Evolutionary conservation across 1,284 basidiomycete species (phyloP).

Genomic region (Chalciporus sp.): DNA sequence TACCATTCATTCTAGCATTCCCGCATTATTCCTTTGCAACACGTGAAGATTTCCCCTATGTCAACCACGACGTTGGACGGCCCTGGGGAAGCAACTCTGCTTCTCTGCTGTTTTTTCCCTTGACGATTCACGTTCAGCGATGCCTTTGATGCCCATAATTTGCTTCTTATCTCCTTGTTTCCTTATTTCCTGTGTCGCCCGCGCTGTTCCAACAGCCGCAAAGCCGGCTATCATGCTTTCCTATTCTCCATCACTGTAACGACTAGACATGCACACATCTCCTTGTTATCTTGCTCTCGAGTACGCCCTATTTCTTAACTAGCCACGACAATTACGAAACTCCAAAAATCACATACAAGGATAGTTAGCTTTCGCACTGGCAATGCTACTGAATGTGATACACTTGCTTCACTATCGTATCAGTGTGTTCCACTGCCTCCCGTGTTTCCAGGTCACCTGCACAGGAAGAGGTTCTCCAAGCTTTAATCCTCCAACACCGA

Average conservation of each 20-base stretch:
- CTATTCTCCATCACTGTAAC: conserved; percentile 52
- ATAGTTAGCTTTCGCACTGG: conserved; percentile 5
- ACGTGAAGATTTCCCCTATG: conserved; percentile 20
- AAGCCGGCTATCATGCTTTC: conserved; percentile 26
- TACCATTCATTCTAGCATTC: conserved; percentile 33
- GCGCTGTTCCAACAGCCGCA: conserved; percentile 25
- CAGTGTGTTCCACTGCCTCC: background rate
- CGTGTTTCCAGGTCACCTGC: conserved; percentile 1
- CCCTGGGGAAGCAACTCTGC: conserved; percentile 13
- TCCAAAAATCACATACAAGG: conserved; percentile 23
- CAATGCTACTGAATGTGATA: conserved; percentile 19
- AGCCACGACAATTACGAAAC: conserved; percentile 15
- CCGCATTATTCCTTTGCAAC: conserved; percentile 20
- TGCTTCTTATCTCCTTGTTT: conserved; percentile 9
- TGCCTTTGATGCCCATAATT: conserved; percentile 30
- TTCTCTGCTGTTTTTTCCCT: conserved; percentile 26
- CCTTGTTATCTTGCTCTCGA: conserved; percentile 35
- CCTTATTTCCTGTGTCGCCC: conserved; percentile 21
- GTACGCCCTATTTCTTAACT: conserved; percentile 28
- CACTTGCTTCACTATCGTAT: conserved; percentile 11
- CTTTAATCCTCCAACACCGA: conserved; percentile 5
- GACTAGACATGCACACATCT: conserved; percentile 63
- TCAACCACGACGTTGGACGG: conserved; percentile 12
- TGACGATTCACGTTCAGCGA: conserved; percentile 30
- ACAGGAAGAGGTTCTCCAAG: background rate